A percentile compares a stretch with the other conserved stretches of the same genome.
These are phyloP conservation scores for Pyrenochaeta sp. DNA, from an alignment of 2,329 filamentous ascomycete genomes.

Conservation along the genomic window DNA sequence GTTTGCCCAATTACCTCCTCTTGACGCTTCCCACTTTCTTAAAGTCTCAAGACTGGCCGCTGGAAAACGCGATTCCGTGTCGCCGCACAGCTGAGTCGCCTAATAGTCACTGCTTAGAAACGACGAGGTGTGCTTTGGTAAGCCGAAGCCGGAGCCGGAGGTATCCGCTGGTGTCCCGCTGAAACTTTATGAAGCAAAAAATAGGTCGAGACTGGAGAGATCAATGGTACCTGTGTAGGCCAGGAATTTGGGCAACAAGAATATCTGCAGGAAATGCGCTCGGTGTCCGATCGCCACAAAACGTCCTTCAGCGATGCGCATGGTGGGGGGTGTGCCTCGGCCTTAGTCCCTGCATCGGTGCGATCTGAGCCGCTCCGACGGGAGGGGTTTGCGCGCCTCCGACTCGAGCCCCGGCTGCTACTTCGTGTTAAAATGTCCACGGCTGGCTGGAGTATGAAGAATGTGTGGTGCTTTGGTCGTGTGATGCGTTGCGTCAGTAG, in stretches of 20 bases:
- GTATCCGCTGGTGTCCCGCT: neutral
- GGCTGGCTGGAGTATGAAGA: neutral
- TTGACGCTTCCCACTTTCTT: constrained; percentile 1
- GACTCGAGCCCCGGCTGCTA: neutral
- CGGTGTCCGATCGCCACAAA: constrained; percentile 2
- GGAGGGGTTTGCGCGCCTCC: no score
- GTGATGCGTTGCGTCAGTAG: neutral
- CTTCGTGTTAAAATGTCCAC: no score
- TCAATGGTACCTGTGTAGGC: neutral
- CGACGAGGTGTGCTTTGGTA: constrained; percentile 26
- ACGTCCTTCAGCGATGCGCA: constrained; percentile 8
- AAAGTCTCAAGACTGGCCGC: constrained; percentile 12
- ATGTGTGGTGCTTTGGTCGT: neutral
- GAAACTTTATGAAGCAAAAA: neutral
- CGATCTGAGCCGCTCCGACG: no score
- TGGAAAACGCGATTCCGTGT: neutral
- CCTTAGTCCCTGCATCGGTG: constrained; percentile 18
- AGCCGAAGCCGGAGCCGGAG: constrained; percentile 25
- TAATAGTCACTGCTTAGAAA: constrained; percentile 28
- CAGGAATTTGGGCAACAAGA: neutral
- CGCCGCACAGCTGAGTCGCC: constrained; percentile 2
- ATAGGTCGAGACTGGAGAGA: neutral
- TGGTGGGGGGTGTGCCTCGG: constrained; percentile 18
- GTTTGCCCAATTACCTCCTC: constrained; percentile 3
- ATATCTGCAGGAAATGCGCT: constrained; percentile 8